Percentiles rank a stretch among this genome's conserved stretches.
Conservation (phyloP, 306 rosid species). For the Abrus precatorius region DNA sequence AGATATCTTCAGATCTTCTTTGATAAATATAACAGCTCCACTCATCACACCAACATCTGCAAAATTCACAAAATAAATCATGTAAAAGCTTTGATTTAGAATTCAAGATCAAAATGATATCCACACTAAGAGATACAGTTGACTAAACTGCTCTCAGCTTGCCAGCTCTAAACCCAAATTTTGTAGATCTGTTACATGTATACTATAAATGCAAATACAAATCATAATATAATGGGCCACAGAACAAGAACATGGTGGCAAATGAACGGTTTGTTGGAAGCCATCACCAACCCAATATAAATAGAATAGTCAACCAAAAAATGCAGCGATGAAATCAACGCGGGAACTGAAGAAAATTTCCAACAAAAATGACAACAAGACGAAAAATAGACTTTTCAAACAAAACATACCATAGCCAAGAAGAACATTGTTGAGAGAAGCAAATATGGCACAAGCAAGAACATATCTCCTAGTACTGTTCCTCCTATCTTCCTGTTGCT, state of each 20-base stretch:
- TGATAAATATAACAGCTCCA: constrained; percentile 92
- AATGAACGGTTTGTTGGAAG: constrained; percentile 17
- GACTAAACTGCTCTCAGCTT: background rate
- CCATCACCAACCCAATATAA: constrained; percentile 20
- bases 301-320: constrained; percentile 24
- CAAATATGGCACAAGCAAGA: constrained; percentile 86
- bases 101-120: constrained; percentile 25
- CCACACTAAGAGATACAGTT: background rate
- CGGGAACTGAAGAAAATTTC: background rate
- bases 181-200: constrained; percentile 37
- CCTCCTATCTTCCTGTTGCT: constrained; percentile 51
- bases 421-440: constrained; percentile 94
- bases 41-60: constrained; percentile 99
- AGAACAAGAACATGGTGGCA: constrained; percentile 14
- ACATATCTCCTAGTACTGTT: constrained; percentile 74
- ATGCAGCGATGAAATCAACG: constrained; percentile 26
- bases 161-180: constrained; percentile 7
- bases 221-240: constrained; percentile 24
- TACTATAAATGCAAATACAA: constrained; percentile 10
- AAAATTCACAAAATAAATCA: constrained; percentile 45
- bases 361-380: constrained; percentile 20
- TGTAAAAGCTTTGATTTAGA: constrained; percentile 1
- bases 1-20: constrained; percentile 83
- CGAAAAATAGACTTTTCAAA: constrained; percentile 11
- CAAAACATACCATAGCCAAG: constrained; percentile 86